Evolutionary conservation across 768 basidiomycete species (phyloP).

Genomic region (Naganishia antarctica): DNA sequence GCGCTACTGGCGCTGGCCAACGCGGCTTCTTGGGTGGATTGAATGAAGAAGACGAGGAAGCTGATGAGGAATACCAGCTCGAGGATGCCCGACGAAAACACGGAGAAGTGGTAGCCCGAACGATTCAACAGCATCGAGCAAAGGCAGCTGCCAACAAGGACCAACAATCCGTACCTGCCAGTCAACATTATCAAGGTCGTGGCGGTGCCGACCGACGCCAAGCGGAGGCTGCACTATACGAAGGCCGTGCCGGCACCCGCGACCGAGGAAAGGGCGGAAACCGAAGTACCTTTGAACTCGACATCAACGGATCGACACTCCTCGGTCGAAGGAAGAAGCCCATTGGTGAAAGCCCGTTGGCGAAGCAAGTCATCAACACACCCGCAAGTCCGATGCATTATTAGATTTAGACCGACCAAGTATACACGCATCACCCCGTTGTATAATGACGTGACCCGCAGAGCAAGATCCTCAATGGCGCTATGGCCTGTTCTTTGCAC

Average conservation of each 20-base stretch:
- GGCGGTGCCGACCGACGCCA: constrained; percentile 52
- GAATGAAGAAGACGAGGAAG: constrained; percentile 87
- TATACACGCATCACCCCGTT: background rate
- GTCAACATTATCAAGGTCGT: constrained; percentile 50
- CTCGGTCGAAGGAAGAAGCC: constrained; percentile 57
- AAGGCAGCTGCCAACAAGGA: constrained; percentile 47
- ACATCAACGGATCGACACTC: constrained; percentile 78
- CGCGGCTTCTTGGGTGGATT: constrained; percentile 75
- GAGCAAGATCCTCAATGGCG: background rate
- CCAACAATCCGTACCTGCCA: constrained; percentile 34
- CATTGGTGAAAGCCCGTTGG: constrained; percentile 38
- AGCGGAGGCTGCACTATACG: constrained; percentile 55
- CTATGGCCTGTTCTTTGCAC: background rate
- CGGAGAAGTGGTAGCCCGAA: constrained; percentile 50
- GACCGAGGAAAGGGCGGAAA: constrained; percentile 51
- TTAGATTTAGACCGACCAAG: background rate
- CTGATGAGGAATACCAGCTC: constrained; percentile 54
- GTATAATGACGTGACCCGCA: constrained; percentile 7
- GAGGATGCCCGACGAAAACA: constrained; percentile 55
- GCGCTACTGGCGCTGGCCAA: constrained; percentile 67
- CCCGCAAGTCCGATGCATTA: constrained; percentile 39
- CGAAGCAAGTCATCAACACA: constrained; percentile 30
- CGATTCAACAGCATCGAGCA: constrained; percentile 51
- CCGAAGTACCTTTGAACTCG: constrained; percentile 65
- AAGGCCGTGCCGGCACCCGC: constrained; percentile 67